Evolutionary conservation across 2,329 filamentous ascomycete genomes (phyloP).

Genomic region (Bipolaris cookei): DNA sequence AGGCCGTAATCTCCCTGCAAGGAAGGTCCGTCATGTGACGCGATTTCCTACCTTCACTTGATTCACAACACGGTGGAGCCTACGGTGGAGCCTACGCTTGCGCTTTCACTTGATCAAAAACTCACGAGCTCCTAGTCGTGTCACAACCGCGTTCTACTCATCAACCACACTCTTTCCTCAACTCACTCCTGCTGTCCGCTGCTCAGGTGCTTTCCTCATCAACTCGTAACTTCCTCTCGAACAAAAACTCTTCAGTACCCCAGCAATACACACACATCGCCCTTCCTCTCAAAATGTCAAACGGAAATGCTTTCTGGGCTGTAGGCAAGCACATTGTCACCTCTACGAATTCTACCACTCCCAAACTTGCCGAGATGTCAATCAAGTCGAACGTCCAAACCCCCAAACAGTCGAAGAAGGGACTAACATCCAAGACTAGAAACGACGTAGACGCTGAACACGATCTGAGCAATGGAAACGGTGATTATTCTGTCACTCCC

Average conservation of each 20-base stretch:
- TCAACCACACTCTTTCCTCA: neutral
- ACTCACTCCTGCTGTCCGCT: neutral
- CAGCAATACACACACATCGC: no score
- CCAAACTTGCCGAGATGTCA: constrained; percentile 1
- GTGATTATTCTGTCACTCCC: neutral
- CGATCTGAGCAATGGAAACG: neutral
- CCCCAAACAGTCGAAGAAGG: constrained; percentile 6
- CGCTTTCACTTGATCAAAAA: neutral
- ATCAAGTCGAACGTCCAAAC: neutral
- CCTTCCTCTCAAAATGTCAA: neutral
- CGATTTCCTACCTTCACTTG: constrained; percentile 8
- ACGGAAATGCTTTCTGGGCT: constrained; percentile 10
- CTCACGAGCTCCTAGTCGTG: neutral
- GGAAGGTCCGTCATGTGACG: neutral
- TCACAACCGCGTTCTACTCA: neutral
- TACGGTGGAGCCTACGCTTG: neutral
- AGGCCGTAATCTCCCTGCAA: neutral
- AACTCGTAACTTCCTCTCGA: neutral
- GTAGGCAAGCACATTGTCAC: constrained; percentile 8
- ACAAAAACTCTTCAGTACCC: neutral
- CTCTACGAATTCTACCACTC: neutral
- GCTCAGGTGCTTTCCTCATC: neutral
- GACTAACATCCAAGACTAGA: constrained; percentile 8
- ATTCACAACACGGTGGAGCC: neutral
- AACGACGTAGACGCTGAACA: constrained; percentile 2